Evolutionary conservation across 495 filamentous ascomycete species (phyloP).

Genomic region (Penicillium pancosmium): DNA sequence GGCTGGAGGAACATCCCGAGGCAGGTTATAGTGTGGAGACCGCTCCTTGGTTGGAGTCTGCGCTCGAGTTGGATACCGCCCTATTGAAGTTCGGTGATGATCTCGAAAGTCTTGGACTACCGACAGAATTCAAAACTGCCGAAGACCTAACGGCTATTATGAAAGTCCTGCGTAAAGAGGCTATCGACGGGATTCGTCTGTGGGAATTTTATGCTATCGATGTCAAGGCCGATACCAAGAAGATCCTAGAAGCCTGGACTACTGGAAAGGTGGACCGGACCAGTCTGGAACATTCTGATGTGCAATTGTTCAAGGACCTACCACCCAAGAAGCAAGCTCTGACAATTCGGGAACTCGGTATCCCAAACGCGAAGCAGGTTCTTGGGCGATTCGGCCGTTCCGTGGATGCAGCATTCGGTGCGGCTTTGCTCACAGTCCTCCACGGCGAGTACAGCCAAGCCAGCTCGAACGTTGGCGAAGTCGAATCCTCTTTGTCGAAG

Average conservation of each 20-base stretch:
- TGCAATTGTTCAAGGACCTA: constrained; percentile 50
- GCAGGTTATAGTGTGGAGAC: constrained; percentile 93
- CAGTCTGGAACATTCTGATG: constrained; percentile 35
- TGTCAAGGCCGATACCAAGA: constrained; percentile 70
- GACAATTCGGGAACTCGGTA: constrained; percentile 62
- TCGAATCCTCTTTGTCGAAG: constrained; percentile 52
- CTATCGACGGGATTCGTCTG: constrained; percentile 72
- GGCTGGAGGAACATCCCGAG: constrained; percentile 93
- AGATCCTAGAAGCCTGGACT: constrained; percentile 72
- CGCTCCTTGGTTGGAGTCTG: constrained; percentile 89
- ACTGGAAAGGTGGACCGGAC: constrained; percentile 53
- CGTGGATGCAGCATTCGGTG: constrained; percentile 67
- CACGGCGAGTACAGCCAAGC: constrained; percentile 67
- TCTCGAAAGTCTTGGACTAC: constrained; percentile 67
- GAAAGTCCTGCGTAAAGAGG: constrained; percentile 78
- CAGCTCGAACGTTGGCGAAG: constrained; percentile 35
- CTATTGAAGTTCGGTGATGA: constrained; percentile 76
- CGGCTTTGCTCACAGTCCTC: constrained; percentile 67
- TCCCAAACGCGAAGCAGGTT: constrained; percentile 69
- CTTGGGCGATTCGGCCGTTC: constrained; percentile 75
- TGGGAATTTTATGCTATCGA: constrained; percentile 95
- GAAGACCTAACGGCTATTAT: constrained; percentile 84
- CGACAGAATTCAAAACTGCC: constrained; percentile 66
- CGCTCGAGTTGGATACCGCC: constrained; percentile 82
- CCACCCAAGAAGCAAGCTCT: constrained; percentile 62